Evolutionary conservation across 345 rosid species (phyloP), one percentile per base, ranked within the genome.

Genomic region (Eucalyptus decipiens): DNA sequence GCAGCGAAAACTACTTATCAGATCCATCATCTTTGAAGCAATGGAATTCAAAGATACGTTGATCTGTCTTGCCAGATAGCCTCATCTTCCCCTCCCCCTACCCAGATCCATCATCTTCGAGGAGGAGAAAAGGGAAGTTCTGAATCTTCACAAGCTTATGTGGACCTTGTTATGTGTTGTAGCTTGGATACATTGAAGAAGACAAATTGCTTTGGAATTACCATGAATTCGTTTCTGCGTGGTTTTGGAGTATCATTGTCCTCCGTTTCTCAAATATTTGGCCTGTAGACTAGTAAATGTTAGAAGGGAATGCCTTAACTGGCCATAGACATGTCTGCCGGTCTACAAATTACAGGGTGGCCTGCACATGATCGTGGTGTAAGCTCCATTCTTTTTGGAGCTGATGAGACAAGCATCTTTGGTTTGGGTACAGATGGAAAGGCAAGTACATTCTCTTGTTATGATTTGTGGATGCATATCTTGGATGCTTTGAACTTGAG

Each of bases 321-420:
- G 80, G 87, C 88, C 47, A 85, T 91, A 94, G 97, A 95, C 92
- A 93, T 95, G 95, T 93, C 96, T 89, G 96, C 96, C 62, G 95
- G 96, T 90, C 92, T 94, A 86, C 97, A 92, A 92, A 95, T 95
- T 50, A 95, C 97, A 47, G 96, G 96, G 65, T 95, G 96, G 97
- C 96, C 97, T 51, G 97, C 97, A n/a, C 97, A 95, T 89, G 97
- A 95, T 93, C 92, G 95, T 90, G 92, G 95, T 51, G 93, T 93
- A 88, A 93, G 95, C 91, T 95, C 97, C 83, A 91, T 95, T 90
- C 93, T 91, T 89, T 92, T 91, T 86, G 97, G 97, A 89, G 93
- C 95, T 3, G 96, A 95, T 67, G 97, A 92, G 93, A 93, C 96
- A 1, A 95, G 97, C 90, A 95, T 95, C 86, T 95, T 94, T 91